phyloP scores from a whole-genome alignment of 495 filamentous ascomycete species.

The Amniculicola lignicola region DNA sequence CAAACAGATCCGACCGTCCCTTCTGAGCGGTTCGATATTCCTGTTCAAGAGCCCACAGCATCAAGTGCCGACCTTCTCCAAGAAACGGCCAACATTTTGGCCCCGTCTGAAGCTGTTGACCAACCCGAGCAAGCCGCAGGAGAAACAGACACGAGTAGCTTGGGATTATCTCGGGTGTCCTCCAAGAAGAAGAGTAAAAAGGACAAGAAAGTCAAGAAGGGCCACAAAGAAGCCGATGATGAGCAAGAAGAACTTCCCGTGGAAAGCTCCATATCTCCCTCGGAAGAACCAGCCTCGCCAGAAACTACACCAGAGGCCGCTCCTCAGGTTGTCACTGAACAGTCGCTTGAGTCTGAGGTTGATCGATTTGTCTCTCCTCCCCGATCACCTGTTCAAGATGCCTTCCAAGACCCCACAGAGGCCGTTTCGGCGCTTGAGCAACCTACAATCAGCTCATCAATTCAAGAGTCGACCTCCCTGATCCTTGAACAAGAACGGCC shows the following conservation, averaged over 20 bases:
- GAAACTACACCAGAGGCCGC: neutral
- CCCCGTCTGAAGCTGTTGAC: too few species aligned
- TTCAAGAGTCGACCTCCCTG: too few species aligned
- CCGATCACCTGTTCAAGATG: neutral
- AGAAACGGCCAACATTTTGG: too few species aligned
- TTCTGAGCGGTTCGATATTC: too few species aligned
- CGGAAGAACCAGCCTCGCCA: too few species aligned
- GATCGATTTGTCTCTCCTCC: neutral
- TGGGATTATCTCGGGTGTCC: neutral
- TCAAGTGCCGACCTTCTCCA: too few species aligned
- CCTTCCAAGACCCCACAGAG: neutral
- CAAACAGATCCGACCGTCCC: neutral
- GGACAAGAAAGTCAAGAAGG: conserved; percentile 25
- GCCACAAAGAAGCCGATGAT: neutral
- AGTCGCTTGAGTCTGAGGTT: neutral
- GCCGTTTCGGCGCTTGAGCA: neutral
- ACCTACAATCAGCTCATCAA: too few species aligned
- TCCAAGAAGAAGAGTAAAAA: conserved; percentile 27
- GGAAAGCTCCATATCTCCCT: too few species aligned
- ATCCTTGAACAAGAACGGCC: too few species aligned
- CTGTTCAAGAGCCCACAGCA: too few species aligned
- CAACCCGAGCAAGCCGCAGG: neutral
- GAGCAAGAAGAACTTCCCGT: neutral
- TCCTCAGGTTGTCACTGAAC: neutral
- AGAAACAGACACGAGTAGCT: neutral